Evolutionary conservation across 345 rosid genomes (phyloP).

Genomic region (Rhodomyrtus tomentosa): DNA sequence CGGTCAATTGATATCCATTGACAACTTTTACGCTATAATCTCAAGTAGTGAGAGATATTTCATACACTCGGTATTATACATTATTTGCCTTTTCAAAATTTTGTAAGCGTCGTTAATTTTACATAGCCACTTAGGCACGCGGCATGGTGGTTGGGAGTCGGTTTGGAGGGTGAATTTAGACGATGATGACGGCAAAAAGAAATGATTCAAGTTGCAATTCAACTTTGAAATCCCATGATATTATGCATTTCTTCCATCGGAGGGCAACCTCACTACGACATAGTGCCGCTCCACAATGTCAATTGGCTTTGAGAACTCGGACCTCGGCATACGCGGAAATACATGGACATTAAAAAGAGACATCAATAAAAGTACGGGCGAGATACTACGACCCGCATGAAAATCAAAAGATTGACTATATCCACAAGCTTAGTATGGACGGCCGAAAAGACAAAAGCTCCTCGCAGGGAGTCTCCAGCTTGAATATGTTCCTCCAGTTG

Average conservation of each 20-base stretch:
- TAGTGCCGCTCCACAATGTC: not conserved
- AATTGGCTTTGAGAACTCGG: not conserved
- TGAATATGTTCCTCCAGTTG: not conserved
- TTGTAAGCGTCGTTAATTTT: not conserved
- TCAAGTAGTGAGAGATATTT: accelerated
- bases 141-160: accelerated
- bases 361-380: not conserved
- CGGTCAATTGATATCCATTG: not conserved
- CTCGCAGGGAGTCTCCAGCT: not conserved
- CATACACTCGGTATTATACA: not conserved
- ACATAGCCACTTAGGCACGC: not conserved
- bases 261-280: accelerated
- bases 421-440: not conserved
- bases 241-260: accelerated
- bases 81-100: not conserved
- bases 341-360: not conserved
- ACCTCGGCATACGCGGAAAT: not conserved
- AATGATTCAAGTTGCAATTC: accelerated
- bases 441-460: not conserved
- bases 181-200: not conserved
- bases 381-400: not conserved
- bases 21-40: not conserved
- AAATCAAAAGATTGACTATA: not conserved
- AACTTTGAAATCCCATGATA: not conserved
- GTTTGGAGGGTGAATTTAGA: accelerated